These are phyloP conservation scores for Diplodia corticola DNA, from an alignment of 2,329 filamentous ascomycete species.

Conservation along the genomic window DNA sequence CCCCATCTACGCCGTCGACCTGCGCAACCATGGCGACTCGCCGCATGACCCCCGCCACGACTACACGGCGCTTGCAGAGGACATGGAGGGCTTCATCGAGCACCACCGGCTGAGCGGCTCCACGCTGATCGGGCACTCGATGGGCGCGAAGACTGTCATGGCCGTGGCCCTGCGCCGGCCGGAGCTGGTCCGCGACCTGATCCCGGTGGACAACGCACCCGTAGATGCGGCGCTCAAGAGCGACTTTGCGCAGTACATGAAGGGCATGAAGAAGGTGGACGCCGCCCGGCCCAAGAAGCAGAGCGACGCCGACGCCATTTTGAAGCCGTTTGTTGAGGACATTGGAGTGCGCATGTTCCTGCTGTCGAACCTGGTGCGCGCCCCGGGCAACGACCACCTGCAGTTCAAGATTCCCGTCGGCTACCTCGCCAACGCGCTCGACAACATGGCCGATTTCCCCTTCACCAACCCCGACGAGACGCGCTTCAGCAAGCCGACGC, in stretches of 20 bases:
- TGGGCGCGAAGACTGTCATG: constrained; percentile 97
- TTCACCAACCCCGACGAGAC: constrained; percentile 69
- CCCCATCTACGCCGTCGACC: constrained; percentile 81
- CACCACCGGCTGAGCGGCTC: constrained; percentile 68
- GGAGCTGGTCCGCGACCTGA: constrained; percentile 65
- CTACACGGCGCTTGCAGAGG: constrained; percentile 78
- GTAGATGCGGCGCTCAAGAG: constrained; percentile 73
- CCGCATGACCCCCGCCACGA: constrained; percentile 75
- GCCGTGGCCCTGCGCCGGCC: constrained; percentile 73
- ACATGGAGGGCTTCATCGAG: constrained; percentile 76
- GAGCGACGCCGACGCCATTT: constrained; percentile 76
- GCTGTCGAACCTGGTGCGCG: constrained; percentile 75
- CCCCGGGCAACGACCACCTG: constrained; percentile 54
- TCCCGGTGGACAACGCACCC: constrained; percentile 90
- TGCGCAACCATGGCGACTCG: constrained; percentile 91
- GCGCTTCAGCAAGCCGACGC: constrained; percentile 72
- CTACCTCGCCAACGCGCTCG: constrained; percentile 66
- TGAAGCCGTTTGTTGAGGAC: constrained; percentile 59
- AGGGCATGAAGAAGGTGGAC: constrained; percentile 82
- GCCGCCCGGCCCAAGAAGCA: constrained; percentile 65
- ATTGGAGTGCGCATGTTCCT: constrained; percentile 86
- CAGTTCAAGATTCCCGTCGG: constrained; percentile 79
- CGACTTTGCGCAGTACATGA: constrained; percentile 77
- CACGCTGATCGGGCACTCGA: constrained; percentile 89
- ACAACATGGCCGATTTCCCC: constrained; percentile 84